Evolutionary conservation across 495 filamentous ascomycete species (phyloP).

Genomic region (Geopyxis carbonaria): DNA sequence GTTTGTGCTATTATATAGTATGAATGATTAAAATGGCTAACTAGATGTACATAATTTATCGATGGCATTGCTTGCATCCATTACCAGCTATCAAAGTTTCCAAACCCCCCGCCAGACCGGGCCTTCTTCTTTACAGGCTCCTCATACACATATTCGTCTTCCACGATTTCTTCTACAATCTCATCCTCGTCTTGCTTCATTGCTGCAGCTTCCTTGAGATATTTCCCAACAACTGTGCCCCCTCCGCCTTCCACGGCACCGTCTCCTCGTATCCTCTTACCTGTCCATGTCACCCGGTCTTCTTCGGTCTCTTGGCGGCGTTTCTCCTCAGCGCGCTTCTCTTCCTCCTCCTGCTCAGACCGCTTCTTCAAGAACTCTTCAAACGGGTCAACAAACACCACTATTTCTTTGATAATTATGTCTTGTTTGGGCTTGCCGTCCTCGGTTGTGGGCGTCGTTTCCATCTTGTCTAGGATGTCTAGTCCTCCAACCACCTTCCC

Average conservation of each 20-base stretch:
- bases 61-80: no score
- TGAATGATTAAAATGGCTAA: no score
- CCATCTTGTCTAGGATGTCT: slow-evolving; percentile 55
- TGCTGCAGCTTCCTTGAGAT: slow-evolving; percentile 43
- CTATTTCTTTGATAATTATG: slow-evolving; percentile 62
- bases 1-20: no score
- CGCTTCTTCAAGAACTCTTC: slow-evolving; percentile 69
- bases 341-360: slow-evolving; percentile 31
- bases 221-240: slow-evolving; percentile 54
- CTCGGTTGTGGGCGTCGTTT: slow-evolving; percentile 48
- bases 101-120: slow-evolving; percentile 64
- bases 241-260: slow-evolving; percentile 35
- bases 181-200: slow-evolving; percentile 37
- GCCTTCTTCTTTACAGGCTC: slow-evolving; percentile 65
- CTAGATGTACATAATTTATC: no score
- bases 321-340: slow-evolving; percentile 36
- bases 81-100: slow-evolving; percentile 78
- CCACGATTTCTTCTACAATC: slow-evolving; percentile 35
- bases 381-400: slow-evolving; percentile 87
- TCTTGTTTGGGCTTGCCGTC: slow-evolving; percentile 56
- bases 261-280: slow-evolving; percentile 54
- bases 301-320: slow-evolving; percentile 47
- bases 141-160: slow-evolving; percentile 40
- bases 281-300: slow-evolving; percentile 79
- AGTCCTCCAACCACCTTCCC: slow-evolving; percentile 63